A percentile compares a stretch with the other conserved stretches of the same genome.
Conservation (phyloP, 73 alveolate species). For the Tetrahymena thermophila region DNA sequence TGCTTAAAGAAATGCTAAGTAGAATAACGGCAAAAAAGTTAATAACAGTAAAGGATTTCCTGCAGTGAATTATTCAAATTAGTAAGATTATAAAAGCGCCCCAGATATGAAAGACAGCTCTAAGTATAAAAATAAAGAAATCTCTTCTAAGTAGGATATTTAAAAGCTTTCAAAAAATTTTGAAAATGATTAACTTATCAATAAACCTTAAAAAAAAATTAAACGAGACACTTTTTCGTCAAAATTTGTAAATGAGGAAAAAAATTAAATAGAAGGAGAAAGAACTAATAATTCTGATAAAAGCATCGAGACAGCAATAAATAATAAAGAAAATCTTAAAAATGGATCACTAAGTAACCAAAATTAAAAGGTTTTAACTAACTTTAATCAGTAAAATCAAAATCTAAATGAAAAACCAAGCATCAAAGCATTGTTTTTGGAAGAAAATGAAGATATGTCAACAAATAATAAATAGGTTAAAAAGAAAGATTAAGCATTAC, state of each 20-base stretch:
- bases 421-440: background rate
- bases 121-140: no score
- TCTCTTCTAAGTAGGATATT: background rate
- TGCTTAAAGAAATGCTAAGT: background rate
- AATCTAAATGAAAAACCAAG: background rate
- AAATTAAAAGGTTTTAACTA: no score
- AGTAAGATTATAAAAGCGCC: background rate
- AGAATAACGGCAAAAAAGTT: background rate
- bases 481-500: background rate
- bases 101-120: background rate
- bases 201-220: background rate
- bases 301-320: background rate
- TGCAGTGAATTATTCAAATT: background rate
- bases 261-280: background rate
- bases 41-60: background rate
- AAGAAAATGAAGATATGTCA: background rate
- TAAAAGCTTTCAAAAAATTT: background rate
- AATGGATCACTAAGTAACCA: background rate
- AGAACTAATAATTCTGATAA: background rate
- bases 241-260: background rate
- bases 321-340: background rate
- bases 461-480: background rate
- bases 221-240: background rate
- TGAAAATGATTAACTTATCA: background rate
- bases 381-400: background rate